Percentiles rank a stretch among this genome's conserved stretches.
These are phyloP conservation scores for Apiospora saccharicola DNA, from an alignment of 2,329 filamentous ascomycete species.

Conservation along the genomic window DNA sequence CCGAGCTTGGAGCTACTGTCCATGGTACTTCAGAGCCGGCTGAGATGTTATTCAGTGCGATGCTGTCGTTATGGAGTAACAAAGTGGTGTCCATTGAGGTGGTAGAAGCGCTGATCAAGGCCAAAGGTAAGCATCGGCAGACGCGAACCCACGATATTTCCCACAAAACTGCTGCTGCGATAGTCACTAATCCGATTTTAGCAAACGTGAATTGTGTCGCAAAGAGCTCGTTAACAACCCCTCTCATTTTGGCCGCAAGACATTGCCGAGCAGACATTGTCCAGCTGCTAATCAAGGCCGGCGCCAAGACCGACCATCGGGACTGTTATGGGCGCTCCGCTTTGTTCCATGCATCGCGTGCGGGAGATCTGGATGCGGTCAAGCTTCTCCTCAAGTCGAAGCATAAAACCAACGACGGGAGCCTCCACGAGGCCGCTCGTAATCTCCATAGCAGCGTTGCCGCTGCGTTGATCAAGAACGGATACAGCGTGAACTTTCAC, in stretches of 20 bases:
- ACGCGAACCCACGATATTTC: no score
- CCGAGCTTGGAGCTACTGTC: neutral
- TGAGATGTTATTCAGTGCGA: no score
- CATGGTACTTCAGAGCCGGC: no score
- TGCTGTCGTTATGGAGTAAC: neutral
- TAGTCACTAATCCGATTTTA: no score
- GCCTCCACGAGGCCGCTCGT: conserved; percentile 42
- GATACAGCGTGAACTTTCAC: conserved; percentile 39
- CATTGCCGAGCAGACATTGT: conserved; percentile 32
- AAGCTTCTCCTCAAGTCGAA: conserved; percentile 37
- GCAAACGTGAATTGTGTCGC: conserved; percentile 31
- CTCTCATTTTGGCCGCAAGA: conserved; percentile 36
- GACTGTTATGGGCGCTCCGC: conserved; percentile 37
- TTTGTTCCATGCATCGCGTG: conserved; percentile 40
- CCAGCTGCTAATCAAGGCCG: conserved; percentile 33
- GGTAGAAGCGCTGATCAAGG: conserved; percentile 31
- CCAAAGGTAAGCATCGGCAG: conserved; percentile 36
- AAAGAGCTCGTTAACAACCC: conserved; percentile 34
- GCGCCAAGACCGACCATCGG: conserved; percentile 34
- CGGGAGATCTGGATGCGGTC: conserved; percentile 37
- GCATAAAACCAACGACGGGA: conserved; percentile 40
- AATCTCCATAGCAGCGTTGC: conserved; percentile 38
- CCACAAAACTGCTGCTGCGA: conserved; percentile 30
- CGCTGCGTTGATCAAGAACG: conserved; percentile 35
- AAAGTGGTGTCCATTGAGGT: conserved; percentile 26